phyloP scores from a whole-genome alignment of 306 rosid genomes.

The Hippophae tibetana region DNA sequence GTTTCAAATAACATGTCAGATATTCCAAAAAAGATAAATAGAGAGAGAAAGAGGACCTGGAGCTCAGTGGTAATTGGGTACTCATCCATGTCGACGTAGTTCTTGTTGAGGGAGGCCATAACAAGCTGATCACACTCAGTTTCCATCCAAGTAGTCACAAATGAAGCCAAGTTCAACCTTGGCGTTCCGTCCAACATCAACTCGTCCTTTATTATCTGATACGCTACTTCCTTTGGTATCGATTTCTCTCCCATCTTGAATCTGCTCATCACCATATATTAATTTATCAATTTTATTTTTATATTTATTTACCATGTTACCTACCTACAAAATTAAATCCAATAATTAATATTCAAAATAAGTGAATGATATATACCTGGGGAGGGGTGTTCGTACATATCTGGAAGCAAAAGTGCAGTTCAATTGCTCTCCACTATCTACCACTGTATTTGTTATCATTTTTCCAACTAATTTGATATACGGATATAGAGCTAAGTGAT shows the following conservation, averaged over 20 bases:
- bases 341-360: neutral
- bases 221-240: conserved; percentile 37
- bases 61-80: conserved; percentile 92
- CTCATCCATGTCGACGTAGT: conserved; percentile 92
- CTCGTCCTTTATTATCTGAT: conserved; percentile 47
- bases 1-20: neutral
- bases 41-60: conserved; percentile 26
- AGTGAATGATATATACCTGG: conserved; percentile 26
- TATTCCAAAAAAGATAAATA: neutral
- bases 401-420: conserved; percentile 53
- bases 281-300: neutral
- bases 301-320: neutral
- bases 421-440: conserved; percentile 23
- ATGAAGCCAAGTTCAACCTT: conserved; percentile 46
- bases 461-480: conserved; percentile 4
- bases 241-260: conserved; percentile 27
- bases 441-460: conserved; percentile 36
- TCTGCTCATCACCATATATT: conserved; percentile 4
- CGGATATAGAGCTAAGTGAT: too few species aligned
- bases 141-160: conserved; percentile 61
- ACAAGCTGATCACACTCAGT: conserved; percentile 79
- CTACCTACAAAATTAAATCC: neutral
- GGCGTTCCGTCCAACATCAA: conserved; percentile 45
- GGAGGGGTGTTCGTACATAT: conserved; percentile 36
- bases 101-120: conserved; percentile 67